phyloP scores from a whole-genome alignment of 2,329 filamentous ascomycete species.

The Aspergillus fumigatiaffinis region DNA sequence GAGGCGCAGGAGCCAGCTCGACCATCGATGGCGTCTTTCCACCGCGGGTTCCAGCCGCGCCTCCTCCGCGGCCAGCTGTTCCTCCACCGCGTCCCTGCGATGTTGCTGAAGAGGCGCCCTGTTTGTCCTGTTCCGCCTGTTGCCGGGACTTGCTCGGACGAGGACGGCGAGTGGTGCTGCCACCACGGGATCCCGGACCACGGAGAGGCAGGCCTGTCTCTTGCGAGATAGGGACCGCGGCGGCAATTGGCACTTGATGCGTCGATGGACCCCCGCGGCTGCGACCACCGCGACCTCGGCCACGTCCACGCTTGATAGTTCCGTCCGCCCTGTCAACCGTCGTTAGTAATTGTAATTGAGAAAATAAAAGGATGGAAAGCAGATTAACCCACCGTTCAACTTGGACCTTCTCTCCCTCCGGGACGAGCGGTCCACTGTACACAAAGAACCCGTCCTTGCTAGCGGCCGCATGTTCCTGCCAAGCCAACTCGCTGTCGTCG shows the following conservation, averaged over 20 bases:
- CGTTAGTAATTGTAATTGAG: slow-evolving; percentile 14
- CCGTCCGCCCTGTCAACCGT: slow-evolving; percentile 60
- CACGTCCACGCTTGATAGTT: slow-evolving; percentile 61
- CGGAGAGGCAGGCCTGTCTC: slow-evolving; percentile 73
- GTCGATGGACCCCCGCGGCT: slow-evolving; percentile 59
- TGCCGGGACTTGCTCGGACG: slow-evolving; percentile 82
- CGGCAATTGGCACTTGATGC: slow-evolving; percentile 66
- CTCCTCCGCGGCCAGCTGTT: slow-evolving; percentile 24
- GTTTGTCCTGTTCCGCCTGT: slow-evolving; percentile 75
- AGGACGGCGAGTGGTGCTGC: slow-evolving; percentile 71
- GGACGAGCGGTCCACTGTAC: slow-evolving; percentile 86
- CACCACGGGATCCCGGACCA: slow-evolving; percentile 70
- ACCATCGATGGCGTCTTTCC: slow-evolving; percentile 27
- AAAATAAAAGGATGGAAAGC: slow-evolving; percentile 5
- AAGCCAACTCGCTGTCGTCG: slow-evolving; percentile 89
- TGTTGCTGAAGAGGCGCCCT: slow-evolving; percentile 47
- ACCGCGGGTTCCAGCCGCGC: slow-evolving; percentile 22
- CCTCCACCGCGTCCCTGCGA: slow-evolving; percentile 28
- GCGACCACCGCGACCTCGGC: slow-evolving; percentile 51
- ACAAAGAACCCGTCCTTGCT: slow-evolving; percentile 98
- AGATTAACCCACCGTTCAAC: slow-evolving; percentile 54
- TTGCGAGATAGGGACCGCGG: slow-evolving; percentile 86
- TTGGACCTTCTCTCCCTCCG: slow-evolving; percentile 73
- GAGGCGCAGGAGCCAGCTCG: slow-evolving; percentile 24
- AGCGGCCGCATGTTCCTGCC: slow-evolving; percentile 92